Conservation (phyloP, 1,139 yeast genomes). For the Hansenula sp. region DNA sequence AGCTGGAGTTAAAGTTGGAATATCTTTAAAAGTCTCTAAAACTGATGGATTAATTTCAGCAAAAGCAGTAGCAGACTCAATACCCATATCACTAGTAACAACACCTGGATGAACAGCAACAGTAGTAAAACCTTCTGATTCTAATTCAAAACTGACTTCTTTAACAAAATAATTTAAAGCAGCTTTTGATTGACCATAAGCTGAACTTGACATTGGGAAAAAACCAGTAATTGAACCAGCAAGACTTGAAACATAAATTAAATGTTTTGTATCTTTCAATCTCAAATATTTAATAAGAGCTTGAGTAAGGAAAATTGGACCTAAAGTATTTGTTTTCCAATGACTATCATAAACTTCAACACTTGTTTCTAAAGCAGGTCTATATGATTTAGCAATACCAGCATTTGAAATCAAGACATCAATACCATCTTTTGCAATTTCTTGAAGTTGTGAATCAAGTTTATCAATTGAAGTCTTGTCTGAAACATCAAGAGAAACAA, state of each 20-base stretch:
- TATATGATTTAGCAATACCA: not conserved
- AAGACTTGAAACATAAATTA: slow-evolving; percentile 18
- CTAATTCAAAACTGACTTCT: slow-evolving; percentile 22
- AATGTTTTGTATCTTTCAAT: slow-evolving; percentile 13
- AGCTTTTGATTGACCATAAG: slow-evolving; percentile 33
- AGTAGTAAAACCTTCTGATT: slow-evolving; percentile 23
- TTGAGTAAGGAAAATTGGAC: slow-evolving; percentile 22
- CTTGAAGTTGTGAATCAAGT: not conserved
- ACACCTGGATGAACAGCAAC: slow-evolving; percentile 29
- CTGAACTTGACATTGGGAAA: slow-evolving; percentile 13
- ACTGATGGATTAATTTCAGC: slow-evolving; percentile 20
- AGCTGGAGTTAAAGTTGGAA: not conserved
- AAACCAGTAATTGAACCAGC: slow-evolving; percentile 20
- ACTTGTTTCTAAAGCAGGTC: slow-evolving; percentile 3
- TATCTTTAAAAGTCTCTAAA: not conserved
- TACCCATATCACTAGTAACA: slow-evolving; percentile 7
- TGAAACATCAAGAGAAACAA: not conserved
- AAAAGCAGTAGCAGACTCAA: not conserved
- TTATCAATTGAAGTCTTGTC: slow-evolving; percentile 6
- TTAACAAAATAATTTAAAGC: slow-evolving; percentile 26
- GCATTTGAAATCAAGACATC: slow-evolving; percentile 11
- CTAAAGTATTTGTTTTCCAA: slow-evolving; percentile 21
- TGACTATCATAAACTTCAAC: slow-evolving; percentile 3
- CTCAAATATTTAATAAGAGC: slow-evolving; percentile 19
- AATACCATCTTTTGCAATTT: slow-evolving; percentile 6